These are phyloP conservation scores for Lepidium didymum DNA, from an alignment of 345 rosid genomes.

Conservation along the genomic window DNA sequence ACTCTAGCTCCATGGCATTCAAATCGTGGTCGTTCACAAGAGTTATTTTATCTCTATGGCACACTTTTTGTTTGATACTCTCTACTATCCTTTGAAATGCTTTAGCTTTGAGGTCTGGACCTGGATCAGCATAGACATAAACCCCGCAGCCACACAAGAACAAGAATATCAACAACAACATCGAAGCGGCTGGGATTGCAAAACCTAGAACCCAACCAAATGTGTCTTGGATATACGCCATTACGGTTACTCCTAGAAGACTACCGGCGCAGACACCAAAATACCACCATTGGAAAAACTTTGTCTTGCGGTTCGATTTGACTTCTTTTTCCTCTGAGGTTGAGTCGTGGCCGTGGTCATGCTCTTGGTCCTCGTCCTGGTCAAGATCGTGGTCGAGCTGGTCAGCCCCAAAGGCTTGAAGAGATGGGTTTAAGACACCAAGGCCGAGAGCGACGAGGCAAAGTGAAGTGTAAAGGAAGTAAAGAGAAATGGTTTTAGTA, in stretches of 20 bases:
- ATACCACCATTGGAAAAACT: slow-evolving; percentile 92
- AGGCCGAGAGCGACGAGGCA: slow-evolving; percentile 71
- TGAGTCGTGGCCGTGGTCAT: slow-evolving; percentile 33
- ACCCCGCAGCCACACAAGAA: slow-evolving; percentile 56
- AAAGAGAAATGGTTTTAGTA: slow-evolving; percentile 33
- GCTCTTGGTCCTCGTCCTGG: slow-evolving; percentile 37
- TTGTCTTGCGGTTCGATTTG: slow-evolving; percentile 41
- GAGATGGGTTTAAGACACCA: slow-evolving; percentile 79
- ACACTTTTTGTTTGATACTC: slow-evolving; percentile 30
- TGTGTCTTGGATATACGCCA: slow-evolving; percentile 88
- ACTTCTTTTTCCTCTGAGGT: slow-evolving; percentile 36
- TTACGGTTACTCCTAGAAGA: slow-evolving; percentile 72
- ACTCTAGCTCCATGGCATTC: slow-evolving; percentile 64
- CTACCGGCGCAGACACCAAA: slow-evolving; percentile 84
- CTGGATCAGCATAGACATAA: slow-evolving; percentile 35
- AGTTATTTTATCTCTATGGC: slow-evolving; percentile 31
- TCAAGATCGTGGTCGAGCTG: slow-evolving; percentile 44
- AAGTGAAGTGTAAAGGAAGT: slow-evolving; percentile 66
- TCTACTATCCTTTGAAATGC: slow-evolving; percentile 27
- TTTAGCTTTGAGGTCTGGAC: background rate
- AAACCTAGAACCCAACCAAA: slow-evolving; percentile 91
- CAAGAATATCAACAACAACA: slow-evolving; percentile 47
- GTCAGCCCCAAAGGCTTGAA: slow-evolving; percentile 94
- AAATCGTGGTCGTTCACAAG: slow-evolving; percentile 34
- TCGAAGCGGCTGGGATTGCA: slow-evolving; percentile 67